phyloP scores from a whole-genome alignment of 2,329 filamentous ascomycete species.

The Aspergillus neoniger region DNA sequence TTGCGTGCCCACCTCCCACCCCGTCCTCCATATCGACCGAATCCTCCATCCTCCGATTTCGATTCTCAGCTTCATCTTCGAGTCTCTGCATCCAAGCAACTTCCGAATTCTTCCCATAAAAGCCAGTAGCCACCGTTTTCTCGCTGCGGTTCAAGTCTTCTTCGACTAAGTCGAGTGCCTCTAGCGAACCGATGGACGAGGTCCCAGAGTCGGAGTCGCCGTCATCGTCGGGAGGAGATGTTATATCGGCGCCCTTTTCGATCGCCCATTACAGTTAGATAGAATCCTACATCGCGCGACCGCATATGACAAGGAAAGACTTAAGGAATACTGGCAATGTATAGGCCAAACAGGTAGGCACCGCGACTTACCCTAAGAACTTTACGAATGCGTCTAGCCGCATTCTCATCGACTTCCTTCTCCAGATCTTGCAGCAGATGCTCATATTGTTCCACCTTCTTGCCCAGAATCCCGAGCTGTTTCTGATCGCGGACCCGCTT shows the following conservation, averaged over 20 bases:
- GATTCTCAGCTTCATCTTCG: slow-evolving; percentile 31
- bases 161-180: slow-evolving; percentile 43
- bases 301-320: too few species aligned
- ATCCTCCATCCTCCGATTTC: slow-evolving; percentile 15
- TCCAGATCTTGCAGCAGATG: slow-evolving; percentile 30
- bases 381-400: slow-evolving; percentile 28
- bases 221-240: slow-evolving; percentile 6
- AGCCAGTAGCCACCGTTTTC: slow-evolving; percentile 39
- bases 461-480: slow-evolving; percentile 27
- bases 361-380: slow-evolving; percentile 24
- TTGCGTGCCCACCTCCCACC: neutral
- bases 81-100: slow-evolving; percentile 46
- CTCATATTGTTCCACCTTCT: slow-evolving; percentile 32
- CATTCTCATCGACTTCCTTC: slow-evolving; percentile 22
- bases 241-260: neutral
- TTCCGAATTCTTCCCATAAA: slow-evolving; percentile 48
- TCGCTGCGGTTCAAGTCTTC: slow-evolving; percentile 45
- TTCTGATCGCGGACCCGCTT: slow-evolving; percentile 42
- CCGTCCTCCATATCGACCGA: neutral
- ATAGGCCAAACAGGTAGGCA: neutral
- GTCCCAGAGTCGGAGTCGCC: slow-evolving; percentile 25
- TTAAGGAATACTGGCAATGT: too few species aligned
- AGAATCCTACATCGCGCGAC: too few species aligned
- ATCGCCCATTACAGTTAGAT: neutral
- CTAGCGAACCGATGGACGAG: slow-evolving; percentile 40